Conservation (phyloP, 2,329 filamentous ascomycete genomes). For the Calonectria pseudoreteaudii region DNA sequence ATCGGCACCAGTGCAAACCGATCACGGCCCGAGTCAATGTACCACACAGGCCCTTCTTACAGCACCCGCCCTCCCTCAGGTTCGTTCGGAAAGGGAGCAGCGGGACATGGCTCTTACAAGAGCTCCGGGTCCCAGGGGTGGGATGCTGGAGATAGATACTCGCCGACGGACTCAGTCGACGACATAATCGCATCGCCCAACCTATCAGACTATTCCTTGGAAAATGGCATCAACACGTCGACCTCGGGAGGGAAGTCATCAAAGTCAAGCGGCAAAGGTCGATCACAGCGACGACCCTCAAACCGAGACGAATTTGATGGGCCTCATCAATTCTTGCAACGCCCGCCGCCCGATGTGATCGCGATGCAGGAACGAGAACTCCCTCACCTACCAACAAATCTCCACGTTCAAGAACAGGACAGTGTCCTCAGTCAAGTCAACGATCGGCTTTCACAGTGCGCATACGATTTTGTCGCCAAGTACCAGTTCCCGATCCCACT, state of each 20-base stretch:
- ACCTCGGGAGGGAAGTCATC: conserved; percentile 54
- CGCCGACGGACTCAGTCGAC: conserved; percentile 69
- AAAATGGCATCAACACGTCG: conserved; percentile 58
- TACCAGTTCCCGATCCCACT: conserved; percentile 91
- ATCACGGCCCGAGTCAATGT: conserved; percentile 54
- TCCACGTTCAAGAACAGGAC: conserved; percentile 87
- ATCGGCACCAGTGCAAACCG: conserved; percentile 51
- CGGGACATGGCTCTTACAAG: conserved; percentile 53
- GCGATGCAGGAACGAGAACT: conserved; percentile 84
- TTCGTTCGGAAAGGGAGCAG: conserved; percentile 47
- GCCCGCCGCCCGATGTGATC: conserved; percentile 76
- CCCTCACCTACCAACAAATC: conserved; percentile 83
- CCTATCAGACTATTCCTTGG: conserved; percentile 70
- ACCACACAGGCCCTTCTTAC: conserved; percentile 54
- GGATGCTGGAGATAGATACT: conserved; percentile 64
- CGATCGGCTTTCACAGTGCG: conserved; percentile 85
- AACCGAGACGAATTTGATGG: conserved; percentile 93
- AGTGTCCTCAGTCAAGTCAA: conserved; percentile 84
- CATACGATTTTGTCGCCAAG: conserved; percentile 90
- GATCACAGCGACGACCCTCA: conserved; percentile 75
- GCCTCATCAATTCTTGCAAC: conserved; percentile 83
- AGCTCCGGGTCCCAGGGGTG: conserved; percentile 57
- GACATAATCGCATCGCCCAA: conserved; percentile 69
- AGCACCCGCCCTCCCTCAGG: conserved; percentile 56
- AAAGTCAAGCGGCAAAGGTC: conserved; percentile 60